Base-by-base conservation (phyloP, 768 basidiomycete species). In the Holtermannia corniformis region DNA sequence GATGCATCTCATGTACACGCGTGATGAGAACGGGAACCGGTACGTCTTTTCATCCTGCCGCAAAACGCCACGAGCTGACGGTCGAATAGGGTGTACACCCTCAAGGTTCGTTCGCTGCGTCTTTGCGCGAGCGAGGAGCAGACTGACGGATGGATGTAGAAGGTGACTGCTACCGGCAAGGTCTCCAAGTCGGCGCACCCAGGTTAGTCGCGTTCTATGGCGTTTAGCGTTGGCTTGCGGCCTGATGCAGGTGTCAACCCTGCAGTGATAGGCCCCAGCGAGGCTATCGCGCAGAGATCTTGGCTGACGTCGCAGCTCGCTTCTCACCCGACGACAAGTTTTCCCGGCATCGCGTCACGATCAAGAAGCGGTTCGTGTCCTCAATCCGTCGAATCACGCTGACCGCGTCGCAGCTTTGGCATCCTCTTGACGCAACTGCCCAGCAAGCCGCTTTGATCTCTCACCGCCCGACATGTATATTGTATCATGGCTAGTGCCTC, bases 311-410 rank as follows among this genome's bases (percentile, higher is more conserved):
- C 54, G 40, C 54, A 95, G 93, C 93, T 14, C 90, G 95, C 40
- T 97, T 97, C 75, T 96, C 93, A 13, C 93, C 93, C 11, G 95
- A 99, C 73, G 93, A 97, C 81, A 97, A 97, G 77, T 97, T 93
- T 76, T 93, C 91, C 56, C 81, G 91, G 57, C 93, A 99, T 69
- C 86, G 95, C 55, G 91, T 97, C 56, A 95, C 90, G 4, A 84
- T 96, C 68, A 97, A 97, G 78, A 89, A 88, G 76, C 82, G 93
- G 65, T 67, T 23, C 45, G 65, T 62, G 32, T 20, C 41, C 21
- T 44, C 23, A 14, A 20, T n/a, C 25, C 14, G 28, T 22, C n/a
- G 44, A 23, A 1, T 4, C 23, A 24, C 11, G 10, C 45, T 23
- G 10, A 19, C 23, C 19, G 7, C 24, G 12, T 5, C 45, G 7